Base-by-base conservation (phyloP, 805 yeast genomes). In the Candida qinlingensis region DNA sequence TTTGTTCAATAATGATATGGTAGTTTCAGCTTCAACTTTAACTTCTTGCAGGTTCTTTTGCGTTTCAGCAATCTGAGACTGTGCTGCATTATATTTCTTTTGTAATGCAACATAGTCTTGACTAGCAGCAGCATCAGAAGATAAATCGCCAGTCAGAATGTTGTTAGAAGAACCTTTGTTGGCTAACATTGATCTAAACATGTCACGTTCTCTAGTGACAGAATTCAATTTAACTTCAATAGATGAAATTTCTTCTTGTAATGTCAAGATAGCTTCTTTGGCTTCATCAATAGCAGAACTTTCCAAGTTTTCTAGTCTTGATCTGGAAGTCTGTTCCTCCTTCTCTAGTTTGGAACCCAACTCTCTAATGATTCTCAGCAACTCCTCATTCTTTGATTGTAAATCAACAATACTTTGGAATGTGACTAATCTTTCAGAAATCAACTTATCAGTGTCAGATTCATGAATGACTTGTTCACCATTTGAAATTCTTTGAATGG, bases 381-480 rank as follows among this genome's bases (percentile, higher is more conserved):
- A 72, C 45, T 88, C 86, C 54, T 83, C 80, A 60, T 92, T 92
- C 64, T 82, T 86, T 45, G 75, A 69, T 57, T 88, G 87, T 45
- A 92, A 69, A 43, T 86, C 95, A 10, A 75, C 29, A 11, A 87
- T 74, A 58, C 76, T 77, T 39, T 75, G 77, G 67, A 91, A 92
- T 7, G 80, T 76, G 1, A 88, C 82, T 39, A 94, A 69, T 50
- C 96, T 74, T 47, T 85, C 85, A 8, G 89, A 73, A 27, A 92
- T 87, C 37, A 90, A 62, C 33, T 59, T 63, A 55, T 85, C 92
- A 0, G 96, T 83, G 59, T 88, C 96, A 4, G 82, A 74, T 49
- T 74, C 80, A 35, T 62, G 55, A 12, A 55, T 43, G 4, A 55
- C 58, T 19, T 59, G 62, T 5, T 66, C 66, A 39, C 69, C 71